These are phyloP conservation scores for Biscogniauxia marginata DNA, from an alignment of 2,329 filamentous ascomycete species.

Conservation along the genomic window DNA sequence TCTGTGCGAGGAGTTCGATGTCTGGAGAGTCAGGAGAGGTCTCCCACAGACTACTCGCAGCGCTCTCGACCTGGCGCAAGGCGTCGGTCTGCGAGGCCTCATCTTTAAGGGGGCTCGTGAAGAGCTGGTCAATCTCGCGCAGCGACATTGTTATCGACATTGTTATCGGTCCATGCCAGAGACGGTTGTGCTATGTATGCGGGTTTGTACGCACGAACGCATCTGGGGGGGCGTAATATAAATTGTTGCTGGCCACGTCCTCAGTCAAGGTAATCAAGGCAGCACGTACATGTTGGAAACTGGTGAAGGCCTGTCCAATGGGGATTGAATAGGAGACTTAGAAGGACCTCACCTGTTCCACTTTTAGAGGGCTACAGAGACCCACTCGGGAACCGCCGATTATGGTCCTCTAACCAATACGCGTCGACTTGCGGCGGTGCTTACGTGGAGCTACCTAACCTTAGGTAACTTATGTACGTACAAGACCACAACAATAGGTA, in stretches of 20 bases:
- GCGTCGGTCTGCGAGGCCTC: conserved; percentile 14
- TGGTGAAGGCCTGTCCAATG: background rate
- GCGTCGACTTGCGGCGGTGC: background rate
- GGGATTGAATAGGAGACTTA: background rate
- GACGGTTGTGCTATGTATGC: background rate
- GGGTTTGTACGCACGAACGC: too few relatives aligned
- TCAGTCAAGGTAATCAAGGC: background rate
- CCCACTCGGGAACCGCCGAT: background rate
- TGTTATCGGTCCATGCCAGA: conserved; percentile 11
- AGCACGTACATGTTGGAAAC: background rate
- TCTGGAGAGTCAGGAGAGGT: conserved; percentile 34
- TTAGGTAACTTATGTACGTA: too few relatives aligned
- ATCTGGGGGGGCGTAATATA: too few relatives aligned
- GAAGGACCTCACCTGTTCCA: background rate
- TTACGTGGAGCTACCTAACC: background rate
- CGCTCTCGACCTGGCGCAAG: conserved; percentile 39
- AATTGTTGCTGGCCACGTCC: too few relatives aligned
- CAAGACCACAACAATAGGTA: too few relatives aligned
- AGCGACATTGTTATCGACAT: conserved; percentile 26
- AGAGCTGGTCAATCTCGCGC: conserved; percentile 20
- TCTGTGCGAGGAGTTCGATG: conserved; percentile 49
- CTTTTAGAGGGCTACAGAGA: background rate
- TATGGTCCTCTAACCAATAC: background rate
- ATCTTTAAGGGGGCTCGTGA: conserved; percentile 18
- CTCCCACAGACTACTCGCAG: conserved; percentile 41